Conservation (phyloP, 176 grass and related monocot species). For the Oryza officinalis region DNA sequence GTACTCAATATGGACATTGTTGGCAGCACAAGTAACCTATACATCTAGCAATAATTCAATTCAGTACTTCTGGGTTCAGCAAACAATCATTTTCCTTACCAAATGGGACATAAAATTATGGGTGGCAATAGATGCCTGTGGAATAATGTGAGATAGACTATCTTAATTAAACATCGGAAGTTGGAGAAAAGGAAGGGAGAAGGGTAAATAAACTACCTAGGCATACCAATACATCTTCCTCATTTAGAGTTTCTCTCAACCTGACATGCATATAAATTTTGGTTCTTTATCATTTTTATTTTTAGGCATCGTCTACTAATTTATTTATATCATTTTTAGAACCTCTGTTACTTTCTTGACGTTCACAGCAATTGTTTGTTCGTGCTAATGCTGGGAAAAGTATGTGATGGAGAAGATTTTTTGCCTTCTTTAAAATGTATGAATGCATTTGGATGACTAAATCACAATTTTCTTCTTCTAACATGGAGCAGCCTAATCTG, state of each 20-base stretch:
- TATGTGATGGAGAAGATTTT: background rate
- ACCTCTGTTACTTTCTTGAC: background rate
- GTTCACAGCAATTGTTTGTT: background rate
- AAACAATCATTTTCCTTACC: slow-evolving; percentile 14
- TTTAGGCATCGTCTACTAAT: background rate
- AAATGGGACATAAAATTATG: background rate
- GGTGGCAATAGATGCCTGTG: slow-evolving; percentile 10
- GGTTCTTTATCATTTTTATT: background rate
- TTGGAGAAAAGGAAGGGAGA: slow-evolving; percentile 1
- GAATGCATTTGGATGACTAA: background rate
- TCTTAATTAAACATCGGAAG: background rate
- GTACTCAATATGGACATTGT: slow-evolving; percentile 5
- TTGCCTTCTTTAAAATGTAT: background rate
- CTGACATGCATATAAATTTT: slow-evolving; percentile 18
- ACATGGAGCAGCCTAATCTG: background rate
- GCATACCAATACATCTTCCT: background rate
- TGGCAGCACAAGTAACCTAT: slow-evolving; percentile 13
- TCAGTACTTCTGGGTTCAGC: background rate
- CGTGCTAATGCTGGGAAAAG: background rate
- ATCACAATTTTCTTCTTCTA: slow-evolving; percentile 7
- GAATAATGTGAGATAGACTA: slow-evolving; percentile 2
- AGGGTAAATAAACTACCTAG: background rate
- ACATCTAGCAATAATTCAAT: slow-evolving; percentile 1
- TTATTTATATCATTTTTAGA: background rate
- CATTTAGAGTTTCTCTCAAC: slow-evolving; percentile 7